Percentiles rank a stretch among this genome's conserved stretches.
Evolutionary conservation across 371 early-diverging fungal genomes (phyloP).

Genomic region (Massospora cicadina): DNA sequence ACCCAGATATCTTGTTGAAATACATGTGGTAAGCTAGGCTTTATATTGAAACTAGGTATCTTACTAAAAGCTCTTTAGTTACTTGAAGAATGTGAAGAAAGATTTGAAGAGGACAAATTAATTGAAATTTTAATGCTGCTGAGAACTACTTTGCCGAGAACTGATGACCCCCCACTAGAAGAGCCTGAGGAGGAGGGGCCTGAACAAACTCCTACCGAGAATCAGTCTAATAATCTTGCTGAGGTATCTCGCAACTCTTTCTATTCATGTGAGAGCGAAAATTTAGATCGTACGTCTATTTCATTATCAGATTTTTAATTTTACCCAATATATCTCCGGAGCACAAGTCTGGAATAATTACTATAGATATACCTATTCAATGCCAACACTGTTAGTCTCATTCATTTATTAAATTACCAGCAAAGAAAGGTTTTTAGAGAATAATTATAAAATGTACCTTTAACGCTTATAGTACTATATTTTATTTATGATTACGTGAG

Average conservation of each 20-base stretch:
- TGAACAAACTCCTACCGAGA: not conserved
- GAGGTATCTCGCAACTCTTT: not conserved
- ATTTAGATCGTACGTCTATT: not conserved
- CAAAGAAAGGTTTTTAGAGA: no score
- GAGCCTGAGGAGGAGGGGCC: not conserved
- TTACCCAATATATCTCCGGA: no score
- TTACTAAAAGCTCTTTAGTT: not conserved
- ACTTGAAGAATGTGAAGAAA: not conserved
- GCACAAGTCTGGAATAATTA: no score
- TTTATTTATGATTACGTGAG: no score
- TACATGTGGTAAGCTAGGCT: not conserved
- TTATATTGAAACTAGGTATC: no score
- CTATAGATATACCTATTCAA: no score
- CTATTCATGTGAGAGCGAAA: not conserved
- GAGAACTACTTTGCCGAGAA: not conserved
- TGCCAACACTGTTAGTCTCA: no score
- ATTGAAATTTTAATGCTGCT: not conserved
- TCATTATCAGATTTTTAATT: not conserved
- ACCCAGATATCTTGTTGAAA: not conserved
- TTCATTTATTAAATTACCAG: no score
- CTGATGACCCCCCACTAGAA: not conserved
- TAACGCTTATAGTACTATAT: no score
- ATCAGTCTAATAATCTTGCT: not conserved
- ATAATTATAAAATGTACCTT: no score
- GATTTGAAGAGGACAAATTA: not conserved